These are phyloP conservation scores for Lepiota brunneoincarnata DNA, from an alignment of 768 basidiomycete genomes.

Conservation along the genomic window DNA sequence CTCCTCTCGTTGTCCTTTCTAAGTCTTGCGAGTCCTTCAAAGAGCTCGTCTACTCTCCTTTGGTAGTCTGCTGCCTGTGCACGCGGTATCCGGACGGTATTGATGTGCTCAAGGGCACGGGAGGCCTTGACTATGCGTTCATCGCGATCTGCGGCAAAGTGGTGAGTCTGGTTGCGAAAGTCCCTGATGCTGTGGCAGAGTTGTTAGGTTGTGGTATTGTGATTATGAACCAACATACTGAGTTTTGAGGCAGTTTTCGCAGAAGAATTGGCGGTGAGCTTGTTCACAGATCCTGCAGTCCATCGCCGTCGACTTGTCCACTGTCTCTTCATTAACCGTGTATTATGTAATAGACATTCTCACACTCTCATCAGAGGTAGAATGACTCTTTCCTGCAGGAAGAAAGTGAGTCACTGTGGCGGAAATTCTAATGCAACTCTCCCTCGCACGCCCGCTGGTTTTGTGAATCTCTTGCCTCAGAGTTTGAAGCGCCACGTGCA, in stretches of 20 bases:
- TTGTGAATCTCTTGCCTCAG: too few relatives aligned
- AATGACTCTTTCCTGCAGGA: not conserved
- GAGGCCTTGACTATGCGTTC: slow-evolving; percentile 54
- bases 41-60: slow-evolving; percentile 49
- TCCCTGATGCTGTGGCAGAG: slow-evolving; percentile 47
- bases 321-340: not conserved
- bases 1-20: slow-evolving; percentile 63
- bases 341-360: not conserved
- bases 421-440: not conserved
- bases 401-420: not conserved
- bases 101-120: slow-evolving; percentile 43
- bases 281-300: slow-evolving; percentile 76
- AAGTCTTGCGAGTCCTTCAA: slow-evolving; percentile 43
- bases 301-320: slow-evolving; percentile 37
- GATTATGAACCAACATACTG: slow-evolving; percentile 44
- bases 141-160: slow-evolving; percentile 57
- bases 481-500: too few relatives aligned
- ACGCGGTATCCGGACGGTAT: slow-evolving; percentile 41
- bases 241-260: slow-evolving; percentile 61
- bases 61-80: slow-evolving; percentile 49
- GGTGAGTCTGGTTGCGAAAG: slow-evolving; percentile 53
- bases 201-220: not conserved
- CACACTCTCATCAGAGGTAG: not conserved
- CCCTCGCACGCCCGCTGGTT: not conserved
- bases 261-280: slow-evolving; percentile 71